Percentiles rank a stretch among this genome's conserved stretches.
Evolutionary conservation across 345 rosid species (phyloP).

Genomic region (Linum usitatissimum): DNA sequence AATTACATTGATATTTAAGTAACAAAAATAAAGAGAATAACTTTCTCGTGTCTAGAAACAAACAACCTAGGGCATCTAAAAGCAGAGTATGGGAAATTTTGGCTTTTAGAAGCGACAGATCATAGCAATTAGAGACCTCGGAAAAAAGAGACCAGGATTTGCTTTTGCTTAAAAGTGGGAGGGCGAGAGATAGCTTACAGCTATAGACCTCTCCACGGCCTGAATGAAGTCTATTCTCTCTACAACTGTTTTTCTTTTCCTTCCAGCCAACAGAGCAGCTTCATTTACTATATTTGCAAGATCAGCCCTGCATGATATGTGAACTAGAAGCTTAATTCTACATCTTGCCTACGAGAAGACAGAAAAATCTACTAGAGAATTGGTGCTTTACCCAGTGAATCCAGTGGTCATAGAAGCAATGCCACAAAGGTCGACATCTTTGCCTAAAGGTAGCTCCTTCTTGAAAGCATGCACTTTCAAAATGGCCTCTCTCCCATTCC

Average conservation of each 20-base stretch:
- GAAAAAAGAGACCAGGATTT: no score
- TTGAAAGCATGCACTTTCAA: conserved; percentile 69
- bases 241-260: conserved; percentile 61
- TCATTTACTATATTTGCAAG: conserved; percentile 96
- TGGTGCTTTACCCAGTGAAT: conserved; percentile 71
- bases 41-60: no score
- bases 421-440: conserved; percentile 58
- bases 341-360: neutral
- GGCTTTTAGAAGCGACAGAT: no score
- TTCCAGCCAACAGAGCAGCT: conserved; percentile 96
- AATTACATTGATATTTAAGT: conserved; percentile 4
- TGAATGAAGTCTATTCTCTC: conserved; percentile 80
- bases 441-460: conserved; percentile 76
- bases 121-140: no score
- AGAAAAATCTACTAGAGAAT: conserved; percentile 3
- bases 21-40: no score
- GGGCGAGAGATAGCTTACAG: conserved; percentile 35
- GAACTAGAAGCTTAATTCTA: conserved; percentile 8
- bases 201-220: conserved; percentile 91
- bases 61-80: no score
- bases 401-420: conserved; percentile 97
- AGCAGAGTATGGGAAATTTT: no score
- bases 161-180: neutral
- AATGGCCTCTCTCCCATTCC: conserved; percentile 86
- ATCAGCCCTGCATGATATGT: conserved; percentile 62